Base-by-base conservation (phyloP, 2,329 filamentous ascomycete genomes). In the Ilyonectria robusta region DNA sequence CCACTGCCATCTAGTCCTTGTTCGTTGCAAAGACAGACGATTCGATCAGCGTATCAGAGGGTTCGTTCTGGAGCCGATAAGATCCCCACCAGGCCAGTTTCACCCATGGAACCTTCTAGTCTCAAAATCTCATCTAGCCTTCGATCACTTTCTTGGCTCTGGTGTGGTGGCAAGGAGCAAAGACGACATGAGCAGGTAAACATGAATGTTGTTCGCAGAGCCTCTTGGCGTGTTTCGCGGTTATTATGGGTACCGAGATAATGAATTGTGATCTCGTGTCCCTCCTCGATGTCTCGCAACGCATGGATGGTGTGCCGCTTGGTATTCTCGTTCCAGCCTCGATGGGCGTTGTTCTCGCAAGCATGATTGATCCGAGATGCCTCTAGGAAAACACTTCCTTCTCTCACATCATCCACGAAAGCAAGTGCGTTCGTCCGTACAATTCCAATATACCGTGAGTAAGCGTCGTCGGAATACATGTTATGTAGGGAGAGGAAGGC, bases 281-380 rank as follows among this genome's bases (percentile, higher is more conserved):
- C 72, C 10, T 66, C 29, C 9, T 71, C 61, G 29, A 78, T 76
- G 8, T 78, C 69, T 1, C 67, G 46, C 2, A 72, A 47, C 0
- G 75, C 71, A 42, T 78, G 74, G 6, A 78, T 23, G 0, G 71
- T 78, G 10, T 72, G 48, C 15, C 68, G 63, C 5, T 66, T 37
- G 10, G 70, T 62, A 3, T 62, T 48, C 2, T 59, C 59, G n/a
- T 72, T 76, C 74, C 76, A 79, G 3, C 55, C 62, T 17, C 71
- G 66, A 47, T 75, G 72, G 1, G 75, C 71, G 53, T 78, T 78
- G 4, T 67, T 68, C 1, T 47, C 51, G 62, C 77, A 79, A 8
- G 74, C 72, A 47, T 79, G 77, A 13, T 79, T 79, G 56, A 79
- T 66, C 0, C 73, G 73, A 9, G 70, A 72, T 9, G 72, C 66